Evolutionary conservation across 148 eudicot genomes (phyloP), one percentile per base, ranked within the genome.

Genomic region (Vaccinium corymbosum): DNA sequence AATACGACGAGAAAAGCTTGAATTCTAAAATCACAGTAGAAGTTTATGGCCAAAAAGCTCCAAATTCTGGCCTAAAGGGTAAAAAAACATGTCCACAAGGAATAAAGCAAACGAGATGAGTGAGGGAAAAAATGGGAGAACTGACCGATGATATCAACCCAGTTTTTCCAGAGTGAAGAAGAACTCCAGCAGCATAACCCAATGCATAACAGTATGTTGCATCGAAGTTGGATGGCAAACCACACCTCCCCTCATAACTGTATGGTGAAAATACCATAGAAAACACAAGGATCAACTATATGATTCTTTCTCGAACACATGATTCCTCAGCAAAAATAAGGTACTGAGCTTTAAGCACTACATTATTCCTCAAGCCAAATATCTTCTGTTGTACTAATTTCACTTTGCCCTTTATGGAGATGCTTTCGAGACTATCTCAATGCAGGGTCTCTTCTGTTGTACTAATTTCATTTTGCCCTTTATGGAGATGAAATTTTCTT

Each of bases 221-320:
- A 89, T 97, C 99, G 88, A 97, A 97, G 85, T 95, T 97, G 75
- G 98, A 92, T 17, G 99, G 99, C 86, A 97, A 89, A 76, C 99
- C 99, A 87, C 99, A 97, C 72, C 99, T 92, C 56, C 99, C 99
- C 82, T 97, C 99, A 78, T 97, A 97, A 78, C 99, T 97, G 90
- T 17, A 82, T 51, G 64, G 79, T 70, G 53, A 81, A 78, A 75
- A 64, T 13, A 78, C 35, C 3, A 55, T 27, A 35, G 16, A 56
- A 29, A 35, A 48, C n/a, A 11, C 2, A 12, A 72, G 25, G 6
- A 2, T 82, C 42, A 73, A n/a, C 29, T 7, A 62, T 11, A 72
- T 6, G 19, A 49, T 71, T 71, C 42, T 73, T 55, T n/a, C 12
- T 42, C 62, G 55, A 6, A 15, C 25, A 38, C 61, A 62, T 74